Percentiles rank a stretch among this genome's conserved stretches.
phyloP scores from a whole-genome alignment of 371 early-diverging fungal genomes.

The Actinomucor elegans region DNA sequence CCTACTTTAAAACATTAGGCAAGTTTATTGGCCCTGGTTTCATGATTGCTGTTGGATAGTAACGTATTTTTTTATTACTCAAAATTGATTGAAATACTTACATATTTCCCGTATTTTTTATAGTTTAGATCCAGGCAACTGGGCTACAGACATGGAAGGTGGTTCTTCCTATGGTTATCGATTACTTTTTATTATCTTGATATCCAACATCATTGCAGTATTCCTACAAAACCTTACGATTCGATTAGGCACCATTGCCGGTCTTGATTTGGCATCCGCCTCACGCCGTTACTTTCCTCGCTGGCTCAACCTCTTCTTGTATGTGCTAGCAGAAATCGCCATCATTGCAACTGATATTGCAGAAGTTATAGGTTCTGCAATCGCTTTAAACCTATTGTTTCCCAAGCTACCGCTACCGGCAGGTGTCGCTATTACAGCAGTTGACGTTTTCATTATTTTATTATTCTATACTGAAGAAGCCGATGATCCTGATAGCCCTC shows the following conservation, averaged over 20 bases:
- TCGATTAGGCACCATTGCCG: slow-evolving; percentile 74
- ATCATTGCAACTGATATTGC: slow-evolving; percentile 80
- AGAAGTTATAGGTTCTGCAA: slow-evolving; percentile 85
- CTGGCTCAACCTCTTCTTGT: slow-evolving; percentile 59
- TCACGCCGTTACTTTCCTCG: slow-evolving; percentile 61
- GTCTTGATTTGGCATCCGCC: slow-evolving; percentile 67
- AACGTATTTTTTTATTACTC: slow-evolving; percentile 8
- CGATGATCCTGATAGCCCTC: slow-evolving; percentile 25
- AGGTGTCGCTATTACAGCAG: slow-evolving; percentile 79
- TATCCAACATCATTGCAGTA: slow-evolving; percentile 78
- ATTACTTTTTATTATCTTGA: slow-evolving; percentile 69
- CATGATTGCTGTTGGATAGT: slow-evolving; percentile 55
- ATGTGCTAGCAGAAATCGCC: slow-evolving; percentile 72
- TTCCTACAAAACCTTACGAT: slow-evolving; percentile 76
- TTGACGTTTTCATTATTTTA: slow-evolving; percentile 76
- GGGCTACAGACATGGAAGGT: slow-evolving; percentile 74
- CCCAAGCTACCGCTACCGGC: slow-evolving; percentile 63
- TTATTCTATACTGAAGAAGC: slow-evolving; percentile 61
- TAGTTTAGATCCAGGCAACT: slow-evolving; percentile 75
- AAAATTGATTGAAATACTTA: neutral
- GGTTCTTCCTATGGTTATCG: slow-evolving; percentile 78
- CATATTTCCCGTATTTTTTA: neutral
- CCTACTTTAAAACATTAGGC: slow-evolving; percentile 20
- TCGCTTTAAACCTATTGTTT: slow-evolving; percentile 81
- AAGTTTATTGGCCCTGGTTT: slow-evolving; percentile 52